Conservation (phyloP, 2,329 filamentous ascomycete genomes). For the Aschersonia sp. region DNA sequence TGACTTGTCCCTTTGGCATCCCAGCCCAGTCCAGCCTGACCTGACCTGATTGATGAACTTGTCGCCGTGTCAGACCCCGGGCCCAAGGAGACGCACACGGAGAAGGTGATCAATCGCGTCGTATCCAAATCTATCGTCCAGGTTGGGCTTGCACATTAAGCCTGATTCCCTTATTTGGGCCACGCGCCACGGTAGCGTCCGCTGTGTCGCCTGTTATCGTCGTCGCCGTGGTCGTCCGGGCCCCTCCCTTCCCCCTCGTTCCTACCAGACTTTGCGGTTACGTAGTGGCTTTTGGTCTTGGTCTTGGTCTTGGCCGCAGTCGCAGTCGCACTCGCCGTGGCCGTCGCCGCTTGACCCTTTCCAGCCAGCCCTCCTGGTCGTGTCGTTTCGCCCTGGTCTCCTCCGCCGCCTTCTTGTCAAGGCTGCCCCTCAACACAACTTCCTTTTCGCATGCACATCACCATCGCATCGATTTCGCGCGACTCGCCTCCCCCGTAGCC, state of each 20-base stretch:
- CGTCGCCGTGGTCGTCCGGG: too few relatives aligned
- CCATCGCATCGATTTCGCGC: neutral
- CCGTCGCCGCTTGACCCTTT: neutral
- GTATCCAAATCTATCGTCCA: neutral
- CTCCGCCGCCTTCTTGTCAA: neutral
- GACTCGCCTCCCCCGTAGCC: neutral
- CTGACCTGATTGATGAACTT: neutral
- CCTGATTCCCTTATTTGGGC: neutral
- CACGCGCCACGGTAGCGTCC: neutral
- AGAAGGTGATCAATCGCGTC: neutral
- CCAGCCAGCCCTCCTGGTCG: neutral
- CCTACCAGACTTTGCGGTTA: neutral
- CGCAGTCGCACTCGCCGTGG: neutral
- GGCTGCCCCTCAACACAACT: neutral
- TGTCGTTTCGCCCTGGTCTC: neutral
- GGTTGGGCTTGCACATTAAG: neutral
- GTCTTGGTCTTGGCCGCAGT: neutral
- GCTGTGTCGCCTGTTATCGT: neutral
- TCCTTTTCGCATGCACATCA: conserved; percentile 2
- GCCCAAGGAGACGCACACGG: neutral
- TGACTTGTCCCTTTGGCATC: neutral
- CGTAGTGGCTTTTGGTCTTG: too few relatives aligned
- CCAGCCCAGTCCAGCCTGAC: neutral
- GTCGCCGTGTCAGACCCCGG: neutral
- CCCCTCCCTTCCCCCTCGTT: neutral